Conservation (phyloP, 2,329 filamentous ascomycete genomes). For the Fusarium succisae region DNA sequence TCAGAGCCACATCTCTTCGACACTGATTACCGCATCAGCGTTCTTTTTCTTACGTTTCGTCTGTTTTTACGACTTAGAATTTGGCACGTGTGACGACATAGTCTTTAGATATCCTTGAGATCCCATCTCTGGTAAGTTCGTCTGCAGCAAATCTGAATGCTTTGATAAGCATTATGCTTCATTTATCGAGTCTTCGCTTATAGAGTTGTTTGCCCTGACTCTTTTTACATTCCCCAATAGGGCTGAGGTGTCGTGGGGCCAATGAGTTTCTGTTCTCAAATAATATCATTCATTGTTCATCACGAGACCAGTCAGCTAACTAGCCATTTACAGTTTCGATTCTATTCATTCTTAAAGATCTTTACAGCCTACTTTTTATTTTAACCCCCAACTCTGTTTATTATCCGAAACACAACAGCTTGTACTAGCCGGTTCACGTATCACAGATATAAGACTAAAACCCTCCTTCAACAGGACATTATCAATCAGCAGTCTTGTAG, state of each 20-base stretch:
- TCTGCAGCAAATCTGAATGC: neutral
- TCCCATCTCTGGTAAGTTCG: conserved; percentile 40
- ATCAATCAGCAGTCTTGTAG: neutral
- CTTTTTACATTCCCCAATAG: conserved; percentile 15
- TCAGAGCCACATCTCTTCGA: conserved; percentile 28
- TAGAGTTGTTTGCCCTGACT: conserved; percentile 2
- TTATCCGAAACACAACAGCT: conserved; percentile 8
- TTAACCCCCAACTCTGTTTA: neutral
- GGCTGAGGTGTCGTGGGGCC: conserved; percentile 17
- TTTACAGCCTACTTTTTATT: conserved; percentile 24
- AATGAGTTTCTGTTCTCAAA: conserved; percentile 24
- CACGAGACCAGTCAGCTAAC: conserved; percentile 34
- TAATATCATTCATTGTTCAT: conserved; percentile 19
- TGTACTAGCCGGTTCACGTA: neutral
- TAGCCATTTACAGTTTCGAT: conserved; percentile 35
- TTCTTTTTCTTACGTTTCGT: conserved; percentile 35
- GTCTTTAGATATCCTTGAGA: conserved; percentile 43
- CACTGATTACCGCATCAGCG: conserved; percentile 20
- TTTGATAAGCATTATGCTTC: conserved; percentile 9
- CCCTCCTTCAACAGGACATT: neutral
- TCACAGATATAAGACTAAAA: neutral
- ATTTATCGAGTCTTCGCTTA: conserved; percentile 4
- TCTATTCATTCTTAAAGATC: conserved; percentile 30
- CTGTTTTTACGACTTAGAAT: conserved; percentile 44
- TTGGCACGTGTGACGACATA: conserved; percentile 41